Base-by-base conservation (phyloP, 2,329 filamentous ascomycete species). In the Fusarium udum region DNA sequence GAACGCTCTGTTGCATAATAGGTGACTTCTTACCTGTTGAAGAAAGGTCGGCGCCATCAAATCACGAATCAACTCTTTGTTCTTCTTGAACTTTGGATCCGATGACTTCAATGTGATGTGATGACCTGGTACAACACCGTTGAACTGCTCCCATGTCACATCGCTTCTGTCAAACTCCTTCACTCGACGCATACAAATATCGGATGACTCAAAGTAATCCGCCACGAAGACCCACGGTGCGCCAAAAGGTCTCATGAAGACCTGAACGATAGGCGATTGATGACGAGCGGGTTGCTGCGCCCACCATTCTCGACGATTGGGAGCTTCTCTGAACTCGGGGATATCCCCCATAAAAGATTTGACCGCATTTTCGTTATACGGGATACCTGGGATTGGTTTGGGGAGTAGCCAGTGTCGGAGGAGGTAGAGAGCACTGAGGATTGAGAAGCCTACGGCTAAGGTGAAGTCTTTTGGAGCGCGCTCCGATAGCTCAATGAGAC, bases 11-110 rank as follows among this genome's bases (percentile, higher is more conserved):
- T 42, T 18, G 4, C 3, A 34, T 10, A 2, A 1, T 4, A 4
- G 2, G 3, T 52, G 3, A 14, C 15, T 15, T 16, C 4, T 8
- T 13, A 63, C 69, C 46, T 75, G 64, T 2, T 75, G 64, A 6
- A 75, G 46, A 22, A 75, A 75, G 3, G 22, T 63, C 7, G 52
- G 42, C 1, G 63, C 71, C 73, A 75, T 75, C 14, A 75, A 46
- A 16, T 75, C 73, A 11, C 73, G 58, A 4, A 75, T 46, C 32
- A 75, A 34, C 9, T 75, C 73, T 15, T 74, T 74, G 6, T 75
- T 75, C 46, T 64, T 72, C 51, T 76, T 76, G 15, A 75, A 75
- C 9, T 56, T 53, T 0, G 73, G 64, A 24, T 75, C 60, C 0
- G 46, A 51, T 3, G 73, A 64, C 5, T 52, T 61, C 26, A 75